phyloP scores from a whole-genome alignment of 129 eudicot species.

The Chrysanthemum lavandulifolium region DNA sequence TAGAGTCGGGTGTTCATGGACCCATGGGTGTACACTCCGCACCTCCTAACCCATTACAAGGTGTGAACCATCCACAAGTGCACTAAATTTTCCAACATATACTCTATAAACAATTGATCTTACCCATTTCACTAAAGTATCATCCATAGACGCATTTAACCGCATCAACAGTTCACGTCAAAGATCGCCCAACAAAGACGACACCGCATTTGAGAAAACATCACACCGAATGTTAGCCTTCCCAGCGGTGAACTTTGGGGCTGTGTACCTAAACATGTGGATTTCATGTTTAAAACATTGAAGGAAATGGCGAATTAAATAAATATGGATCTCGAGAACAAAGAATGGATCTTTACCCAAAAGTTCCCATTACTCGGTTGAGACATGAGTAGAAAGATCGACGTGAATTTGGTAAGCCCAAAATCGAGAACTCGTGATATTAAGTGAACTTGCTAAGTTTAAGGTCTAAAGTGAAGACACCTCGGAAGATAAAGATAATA shows the following conservation, averaged over 20 bases:
- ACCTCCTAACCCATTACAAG: too few relatives aligned
- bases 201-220: constrained; percentile 95
- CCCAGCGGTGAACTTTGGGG: constrained; percentile 95
- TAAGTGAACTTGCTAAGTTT: neutral
- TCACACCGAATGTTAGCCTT: constrained; percentile 80
- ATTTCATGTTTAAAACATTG: neutral
- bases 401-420: constrained; percentile 87
- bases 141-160: constrained; percentile 78
- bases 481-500: neutral
- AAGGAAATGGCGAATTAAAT: too few relatives aligned
- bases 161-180: constrained; percentile 71
- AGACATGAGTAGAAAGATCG: constrained; percentile 90
- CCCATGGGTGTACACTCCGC: too few relatives aligned
- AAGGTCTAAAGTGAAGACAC: neutral
- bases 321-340: neutral
- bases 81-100: too few relatives aligned
- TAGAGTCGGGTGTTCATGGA: too few relatives aligned
- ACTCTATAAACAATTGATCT: constrained; percentile 27
- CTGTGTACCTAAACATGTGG: constrained; percentile 59
- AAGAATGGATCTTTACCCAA: constrained; percentile 55
- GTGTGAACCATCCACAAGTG: too few relatives aligned
- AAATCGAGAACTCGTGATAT: constrained; percentile 84
- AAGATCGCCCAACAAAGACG: too few relatives aligned
- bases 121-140: constrained; percentile 98
- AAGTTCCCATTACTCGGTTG: constrained; percentile 99